A percentile compares a stretch with the other conserved stretches of the same genome.
phyloP scores from a whole-genome alignment of 139 green algal species.

The Volvox reticuliferus region DNA sequence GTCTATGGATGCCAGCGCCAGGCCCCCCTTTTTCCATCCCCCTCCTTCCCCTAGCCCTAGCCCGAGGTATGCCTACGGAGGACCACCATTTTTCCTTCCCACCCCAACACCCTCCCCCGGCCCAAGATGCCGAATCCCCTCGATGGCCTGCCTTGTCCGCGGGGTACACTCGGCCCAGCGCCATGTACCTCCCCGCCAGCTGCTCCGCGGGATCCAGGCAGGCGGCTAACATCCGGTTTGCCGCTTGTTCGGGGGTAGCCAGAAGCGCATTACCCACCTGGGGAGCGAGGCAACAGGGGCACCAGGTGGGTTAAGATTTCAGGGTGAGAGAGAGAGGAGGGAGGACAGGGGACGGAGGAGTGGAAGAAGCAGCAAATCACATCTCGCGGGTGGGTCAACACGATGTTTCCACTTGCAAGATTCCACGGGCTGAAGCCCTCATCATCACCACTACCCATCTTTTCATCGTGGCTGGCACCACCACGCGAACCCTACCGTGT shows the following conservation, averaged over 20 bases:
- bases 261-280: constrained; percentile 47
- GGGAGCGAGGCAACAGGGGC: not conserved
- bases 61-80: too few relatives aligned
- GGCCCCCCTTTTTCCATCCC: too few relatives aligned
- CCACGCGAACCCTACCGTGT: not conserved
- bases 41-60: not conserved
- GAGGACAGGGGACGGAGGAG: too few relatives aligned
- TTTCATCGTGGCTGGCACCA: not conserved
- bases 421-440: not conserved
- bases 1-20: too few relatives aligned
- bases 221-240: constrained; percentile 59
- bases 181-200: constrained; percentile 54
- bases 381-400: too few relatives aligned
- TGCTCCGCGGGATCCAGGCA: constrained; percentile 40
- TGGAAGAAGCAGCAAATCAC: too few relatives aligned
- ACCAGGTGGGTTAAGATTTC: too few relatives aligned
- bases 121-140: too few relatives aligned
- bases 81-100: too few relatives aligned
- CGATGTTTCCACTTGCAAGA: too few relatives aligned
- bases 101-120: too few relatives aligned
- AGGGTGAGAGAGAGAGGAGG: too few relatives aligned
- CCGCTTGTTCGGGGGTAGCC: constrained; percentile 46
- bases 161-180: constrained; percentile 25
- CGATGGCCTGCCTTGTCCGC: constrained; percentile 4
- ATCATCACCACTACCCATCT: not conserved